These are phyloP conservation scores for Populus hybrid DNA, from an alignment of 441 rosid species.

Conservation along the genomic window DNA sequence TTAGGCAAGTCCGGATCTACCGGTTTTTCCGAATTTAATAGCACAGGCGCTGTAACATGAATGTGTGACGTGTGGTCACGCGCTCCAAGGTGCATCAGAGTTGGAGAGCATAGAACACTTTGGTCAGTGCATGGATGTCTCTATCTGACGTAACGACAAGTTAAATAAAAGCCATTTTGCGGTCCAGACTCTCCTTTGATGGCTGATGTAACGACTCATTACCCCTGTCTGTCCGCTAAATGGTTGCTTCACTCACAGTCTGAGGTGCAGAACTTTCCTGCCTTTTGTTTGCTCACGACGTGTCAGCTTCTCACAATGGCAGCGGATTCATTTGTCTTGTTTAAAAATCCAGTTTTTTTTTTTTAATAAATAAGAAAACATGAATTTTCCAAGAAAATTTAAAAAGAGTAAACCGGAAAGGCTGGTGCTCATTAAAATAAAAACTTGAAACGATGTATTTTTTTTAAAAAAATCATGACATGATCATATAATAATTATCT, in stretches of 20 bases:
- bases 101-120: neutral
- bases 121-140: slow-evolving; percentile 6
- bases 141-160: neutral
- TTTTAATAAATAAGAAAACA: neutral
- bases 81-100: neutral
- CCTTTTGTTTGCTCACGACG: neutral
- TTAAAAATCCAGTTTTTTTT: neutral
- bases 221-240: neutral
- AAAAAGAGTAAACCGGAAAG: too few relatives aligned
- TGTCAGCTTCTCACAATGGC: neutral
- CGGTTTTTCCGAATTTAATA: too few relatives aligned
- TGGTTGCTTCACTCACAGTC: neutral
- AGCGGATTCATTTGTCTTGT: neutral
- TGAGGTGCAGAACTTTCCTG: neutral
- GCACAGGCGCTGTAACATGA: neutral
- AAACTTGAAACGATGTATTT: too few relatives aligned
- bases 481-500: too few relatives aligned
- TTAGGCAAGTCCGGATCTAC: too few relatives aligned
- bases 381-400: neutral
- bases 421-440: too few relatives aligned
- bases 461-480: too few relatives aligned
- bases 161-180: neutral
- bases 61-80: neutral
- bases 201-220: neutral
- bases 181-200: neutral